A percentile compares a stretch with the other conserved stretches of the same genome.
Conservation (phyloP, 148 eudicot genomes). For the Tetragonia tetragonoides region DNA sequence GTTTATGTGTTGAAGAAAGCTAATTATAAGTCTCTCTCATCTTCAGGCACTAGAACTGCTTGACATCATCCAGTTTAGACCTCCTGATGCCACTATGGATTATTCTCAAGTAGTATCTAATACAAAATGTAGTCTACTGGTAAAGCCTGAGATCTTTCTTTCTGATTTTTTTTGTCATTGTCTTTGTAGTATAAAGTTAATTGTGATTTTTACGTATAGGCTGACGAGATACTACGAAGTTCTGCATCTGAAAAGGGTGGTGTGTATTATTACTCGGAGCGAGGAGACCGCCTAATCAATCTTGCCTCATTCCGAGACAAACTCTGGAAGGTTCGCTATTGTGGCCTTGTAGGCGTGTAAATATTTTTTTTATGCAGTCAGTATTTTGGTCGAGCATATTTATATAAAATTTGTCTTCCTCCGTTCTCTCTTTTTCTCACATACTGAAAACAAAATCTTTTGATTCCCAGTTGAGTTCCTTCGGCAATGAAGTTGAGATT, state of each 20-base stretch:
- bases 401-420: not conserved
- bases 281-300: constrained; percentile 88
- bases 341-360: not conserved
- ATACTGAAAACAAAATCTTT: constrained; percentile 34
- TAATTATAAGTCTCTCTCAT: constrained; percentile 1
- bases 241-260: constrained; percentile 66
- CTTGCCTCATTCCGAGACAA: constrained; percentile 80
- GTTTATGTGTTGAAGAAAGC: constrained; percentile 1
- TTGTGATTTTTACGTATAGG: constrained; percentile 43
- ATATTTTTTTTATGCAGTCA: not conserved
- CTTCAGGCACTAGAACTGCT: constrained; percentile 82
- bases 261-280: constrained; percentile 85
- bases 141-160: constrained; percentile 29
- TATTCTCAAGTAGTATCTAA: constrained; percentile 66
- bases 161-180: not conserved
- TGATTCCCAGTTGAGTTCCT: constrained; percentile 55
- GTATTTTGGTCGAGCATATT: not conserved
- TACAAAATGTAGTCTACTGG: constrained; percentile 66
- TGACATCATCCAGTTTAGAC: constrained; percentile 79
- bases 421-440: constrained; percentile 2
- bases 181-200: not conserved
- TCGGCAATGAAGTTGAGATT: constrained; percentile 74
- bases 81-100: constrained; percentile 73
- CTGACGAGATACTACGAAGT: constrained; percentile 71
- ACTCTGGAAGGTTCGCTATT: constrained; percentile 78